Percentiles rank a stretch among this genome's conserved stretches.
Conservation (phyloP, 2,329 filamentous ascomycete genomes). For the Bimuria novae-zelandiae region DNA sequence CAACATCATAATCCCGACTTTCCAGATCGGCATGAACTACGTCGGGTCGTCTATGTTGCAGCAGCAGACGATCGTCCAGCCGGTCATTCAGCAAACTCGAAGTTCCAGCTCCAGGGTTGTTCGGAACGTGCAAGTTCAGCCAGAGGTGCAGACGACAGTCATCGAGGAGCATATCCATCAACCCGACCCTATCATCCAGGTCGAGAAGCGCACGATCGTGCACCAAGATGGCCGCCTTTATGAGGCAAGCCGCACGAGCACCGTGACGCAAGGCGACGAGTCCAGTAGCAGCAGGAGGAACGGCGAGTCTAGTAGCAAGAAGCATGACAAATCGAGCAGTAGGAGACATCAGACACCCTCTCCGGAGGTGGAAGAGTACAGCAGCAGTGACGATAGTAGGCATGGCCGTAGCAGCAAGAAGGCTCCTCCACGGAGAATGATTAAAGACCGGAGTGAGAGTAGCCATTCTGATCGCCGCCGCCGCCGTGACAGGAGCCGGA, state of each 20-base stretch:
- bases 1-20: neutral
- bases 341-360: neutral
- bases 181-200: neutral
- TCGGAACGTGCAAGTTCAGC: neutral
- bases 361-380: neutral
- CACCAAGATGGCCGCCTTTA: neutral
- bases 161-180: neutral
- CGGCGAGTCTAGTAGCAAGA: neutral
- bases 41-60: neutral
- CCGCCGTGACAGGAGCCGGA: neutral
- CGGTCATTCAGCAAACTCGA: neutral
- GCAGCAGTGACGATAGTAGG: neutral
- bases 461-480: neutral
- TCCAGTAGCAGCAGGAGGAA: neutral
- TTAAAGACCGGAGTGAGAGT: neutral
- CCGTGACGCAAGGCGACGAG: neutral
- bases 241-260: neutral
- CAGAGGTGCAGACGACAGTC: neutral
- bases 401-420: neutral
- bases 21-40: neutral
- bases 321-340: neutral
- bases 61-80: neutral
- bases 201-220: neutral
- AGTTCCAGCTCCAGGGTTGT: neutral
- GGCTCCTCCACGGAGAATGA: neutral